Evolutionary conservation across 2,329 filamentous ascomycete genomes (phyloP).

Genomic region (Cryphonectria nitschkei): DNA sequence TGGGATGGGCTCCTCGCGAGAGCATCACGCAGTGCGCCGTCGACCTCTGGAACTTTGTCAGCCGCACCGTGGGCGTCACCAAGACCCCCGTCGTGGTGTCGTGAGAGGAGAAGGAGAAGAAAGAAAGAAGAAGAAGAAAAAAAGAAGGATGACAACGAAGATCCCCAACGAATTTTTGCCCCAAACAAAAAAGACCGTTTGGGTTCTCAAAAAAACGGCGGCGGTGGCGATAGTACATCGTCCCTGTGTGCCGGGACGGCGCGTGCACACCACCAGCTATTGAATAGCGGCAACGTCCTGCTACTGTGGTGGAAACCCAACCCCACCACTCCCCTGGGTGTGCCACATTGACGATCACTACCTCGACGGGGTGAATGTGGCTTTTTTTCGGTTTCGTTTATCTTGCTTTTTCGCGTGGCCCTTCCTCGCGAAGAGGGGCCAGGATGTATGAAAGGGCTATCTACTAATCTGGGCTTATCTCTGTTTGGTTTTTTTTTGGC

Average conservation of each 20-base stretch:
- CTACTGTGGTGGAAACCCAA: neutral
- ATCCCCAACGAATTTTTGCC: too few species aligned
- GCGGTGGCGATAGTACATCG: neutral
- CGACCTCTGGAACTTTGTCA: constrained; percentile 42
- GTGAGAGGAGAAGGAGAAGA: neutral
- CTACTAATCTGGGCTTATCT: constrained; percentile 1
- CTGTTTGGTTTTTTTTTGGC: neutral
- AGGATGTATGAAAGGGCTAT: neutral
- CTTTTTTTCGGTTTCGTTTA: neutral
- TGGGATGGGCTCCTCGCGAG: constrained; percentile 46
- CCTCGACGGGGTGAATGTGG: neutral
- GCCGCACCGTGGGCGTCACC: constrained; percentile 17
- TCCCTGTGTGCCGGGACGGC: neutral
- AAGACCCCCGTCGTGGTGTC: neutral
- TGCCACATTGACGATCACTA: neutral
- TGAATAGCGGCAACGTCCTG: neutral
- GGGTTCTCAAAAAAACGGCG: neutral
- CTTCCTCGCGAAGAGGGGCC: neutral
- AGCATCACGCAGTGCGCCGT: constrained; percentile 39
- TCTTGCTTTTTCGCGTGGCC: neutral
- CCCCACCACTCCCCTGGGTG: neutral
- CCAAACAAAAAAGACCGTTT: neutral
- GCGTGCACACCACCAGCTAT: constrained; percentile 2
- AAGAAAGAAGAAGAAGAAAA: neutral
- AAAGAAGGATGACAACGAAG: too few species aligned